Base-by-base conservation (phyloP, 768 basidiomycete genomes). In the Boletus rufocinnamomeus region DNA sequence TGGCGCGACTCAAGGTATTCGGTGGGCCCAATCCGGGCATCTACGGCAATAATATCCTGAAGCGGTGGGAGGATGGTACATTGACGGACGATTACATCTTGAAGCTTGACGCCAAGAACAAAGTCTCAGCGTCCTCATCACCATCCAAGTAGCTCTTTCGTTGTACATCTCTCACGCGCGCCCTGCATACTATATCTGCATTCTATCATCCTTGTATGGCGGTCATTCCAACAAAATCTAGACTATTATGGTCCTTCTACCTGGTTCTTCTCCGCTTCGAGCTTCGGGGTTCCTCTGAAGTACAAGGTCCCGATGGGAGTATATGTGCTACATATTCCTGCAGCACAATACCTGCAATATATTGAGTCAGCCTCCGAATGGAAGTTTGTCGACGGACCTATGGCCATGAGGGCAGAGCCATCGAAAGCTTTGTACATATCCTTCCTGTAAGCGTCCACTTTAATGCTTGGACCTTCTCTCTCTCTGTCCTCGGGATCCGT, bases 1-100 rank as follows among this genome's bases (percentile, higher is more conserved):
- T 99, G 50, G 93, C 91, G 58, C 80, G 97, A 55, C 79, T 99
- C 50, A 88, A 91, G 60, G 90, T 98, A 63, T 98, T 95, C 68
- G 84, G 91, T 41, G 90, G 84, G 11, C 76, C 85, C 51, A 83
- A 91, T 61, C 87, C 88, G 80, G 91, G 91, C 25, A 84, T 87
- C 14, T 82, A 93, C 59, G 83, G 84, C 56, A 80, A 79, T 13
- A 96, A 96, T 69, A 79, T 95, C 59, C 62, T 95, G 67, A 83
- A 84, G 65, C 89, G 88, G 58, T 94, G 91, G 88, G 89, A 93
- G 63, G 89, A 91, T 60, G 89, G 90, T 32, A 88, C 85, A 1
- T 68, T 91, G 50, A 81, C 82, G 34, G 74, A 74, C n/a, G 63
- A 65, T 17, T 71, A 73, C 19, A 65, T 74, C 28, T 37, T 66